Evolutionary conservation across 345 rosid species (phyloP).

Genomic region (Clarkia xantiana): DNA sequence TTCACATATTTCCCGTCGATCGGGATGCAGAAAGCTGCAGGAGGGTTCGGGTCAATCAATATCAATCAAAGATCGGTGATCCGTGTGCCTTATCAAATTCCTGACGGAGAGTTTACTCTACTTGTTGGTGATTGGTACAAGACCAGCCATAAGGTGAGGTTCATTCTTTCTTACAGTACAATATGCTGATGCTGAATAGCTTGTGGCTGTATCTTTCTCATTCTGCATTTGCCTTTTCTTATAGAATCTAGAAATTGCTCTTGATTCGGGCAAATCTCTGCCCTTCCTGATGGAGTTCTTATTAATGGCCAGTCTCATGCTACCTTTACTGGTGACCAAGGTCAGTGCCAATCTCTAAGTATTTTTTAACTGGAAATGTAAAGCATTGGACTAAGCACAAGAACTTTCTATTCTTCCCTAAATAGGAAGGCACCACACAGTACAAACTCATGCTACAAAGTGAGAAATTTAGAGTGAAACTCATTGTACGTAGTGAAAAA

Average conservation of each 20-base stretch:
- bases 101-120: slow-evolving; percentile 55
- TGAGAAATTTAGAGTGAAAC: no score
- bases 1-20: slow-evolving; percentile 77
- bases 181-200: no score
- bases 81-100: slow-evolving; percentile 62
- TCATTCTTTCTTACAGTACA: no score
- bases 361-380: no score
- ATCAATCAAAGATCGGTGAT: slow-evolving; percentile 50
- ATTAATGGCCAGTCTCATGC: slow-evolving; percentile 25
- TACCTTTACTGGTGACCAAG: slow-evolving; percentile 24
- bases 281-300: slow-evolving; percentile 39
- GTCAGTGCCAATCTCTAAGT: slow-evolving; percentile 3
- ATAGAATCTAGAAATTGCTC: slow-evolving; percentile 32
- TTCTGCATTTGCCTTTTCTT: not conserved
- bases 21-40: slow-evolving; percentile 66
- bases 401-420: no score
- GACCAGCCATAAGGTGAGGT: slow-evolving; percentile 56
- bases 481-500: no score
- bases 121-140: slow-evolving; percentile 82
- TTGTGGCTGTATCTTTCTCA: no score
- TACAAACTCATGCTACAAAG: no score
- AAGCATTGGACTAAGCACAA: no score
- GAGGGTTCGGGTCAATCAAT: slow-evolving; percentile 67
- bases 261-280: slow-evolving; percentile 62
- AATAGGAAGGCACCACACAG: no score